Conservation (phyloP, 768 basidiomycete genomes). For the Porpolomopsis calyptriformis region DNA sequence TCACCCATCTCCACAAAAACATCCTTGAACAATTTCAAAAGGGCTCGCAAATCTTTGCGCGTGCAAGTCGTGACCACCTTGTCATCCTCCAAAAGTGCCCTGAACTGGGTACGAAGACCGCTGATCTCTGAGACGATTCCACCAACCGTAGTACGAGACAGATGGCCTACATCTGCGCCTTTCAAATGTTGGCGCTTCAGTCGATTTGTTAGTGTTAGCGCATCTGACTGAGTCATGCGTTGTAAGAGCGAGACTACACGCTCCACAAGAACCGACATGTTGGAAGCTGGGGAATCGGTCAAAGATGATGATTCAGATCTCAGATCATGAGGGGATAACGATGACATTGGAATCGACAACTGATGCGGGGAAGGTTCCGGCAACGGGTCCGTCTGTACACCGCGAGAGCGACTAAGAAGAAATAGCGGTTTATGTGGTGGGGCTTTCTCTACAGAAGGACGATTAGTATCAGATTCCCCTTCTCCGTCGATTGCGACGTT, state of each 20-base stretch:
- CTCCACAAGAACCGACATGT: conserved; percentile 48
- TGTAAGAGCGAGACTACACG: conserved; percentile 47
- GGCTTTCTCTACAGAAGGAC: conserved; percentile 24
- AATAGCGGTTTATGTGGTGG: conserved; percentile 34
- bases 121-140: conserved; percentile 62
- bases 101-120: conserved; percentile 63
- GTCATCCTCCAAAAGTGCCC: conserved; percentile 65
- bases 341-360: conserved; percentile 27
- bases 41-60: conserved; percentile 66
- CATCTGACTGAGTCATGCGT: conserved; percentile 65
- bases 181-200: conserved; percentile 83
- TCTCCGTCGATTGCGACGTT: conserved; percentile 39
- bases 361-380: conserved; percentile 25
- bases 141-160: conserved; percentile 74
- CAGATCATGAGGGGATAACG: conserved; percentile 42
- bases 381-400: conserved; percentile 55
- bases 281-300: conserved; percentile 42
- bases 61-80: conserved; percentile 50
- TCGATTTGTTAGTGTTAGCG: conserved; percentile 78
- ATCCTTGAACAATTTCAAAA: conserved; percentile 83
- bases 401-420: conserved; percentile 51
- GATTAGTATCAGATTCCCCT: conserved; percentile 22
- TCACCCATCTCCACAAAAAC: conserved; percentile 73
- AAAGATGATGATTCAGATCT: conserved; percentile 71
- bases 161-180: conserved; percentile 76